Evolutionary conservation across 352 stramenopile species (phyloP), one percentile per base, ranked within the genome.

Genomic region (Globisporangium barbulae): DNA sequence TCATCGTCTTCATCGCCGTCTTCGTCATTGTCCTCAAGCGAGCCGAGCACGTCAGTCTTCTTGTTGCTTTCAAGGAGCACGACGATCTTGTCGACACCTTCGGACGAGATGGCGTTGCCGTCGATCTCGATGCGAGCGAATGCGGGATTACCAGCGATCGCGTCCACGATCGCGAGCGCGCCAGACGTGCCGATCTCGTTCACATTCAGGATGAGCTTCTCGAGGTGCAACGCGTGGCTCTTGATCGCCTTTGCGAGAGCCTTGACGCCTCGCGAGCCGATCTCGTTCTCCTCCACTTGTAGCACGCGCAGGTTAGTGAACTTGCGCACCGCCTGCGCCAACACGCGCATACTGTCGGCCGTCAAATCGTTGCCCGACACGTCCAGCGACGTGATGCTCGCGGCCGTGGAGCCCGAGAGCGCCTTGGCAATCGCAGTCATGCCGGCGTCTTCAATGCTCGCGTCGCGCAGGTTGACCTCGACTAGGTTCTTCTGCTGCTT

Each of bases 361-460:
- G 89, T 97, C 45, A 98, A 60, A 28, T 97, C 90, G 67, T 98
- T 98, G 55, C 90, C 93, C n/a, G 91, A 97, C n/a, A 98, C 78
- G 63, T 98, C 91, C 19, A 98, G 79, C 53, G 79, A 63, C 44
- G 79, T 78, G 35, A 98, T 73, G 15, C 44, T 50, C 19, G 64
- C 37, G 10, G 64, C 31, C 1, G 72, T 69, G 9, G 71, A 70
- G 30, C 74, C 65, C n/a, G 80, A 73, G 13, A 98, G 74, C 30
- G 89, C 83, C 31, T 89, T 65, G 1, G 88, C 85, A 53, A 98
- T 87, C 21, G 81, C 84, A 55, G 83, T 75, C 52, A 97, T 78
- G 25, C 93, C 94, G 35, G 93, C 88, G 67, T 98, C 93, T 49
- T 96, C 87, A 55, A 98, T 78, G 37, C 88, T 83, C 33, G 93